Evolutionary conservation across 1,139 yeast species (phyloP).

Genomic region (Hyphopichia khmerensis): DNA sequence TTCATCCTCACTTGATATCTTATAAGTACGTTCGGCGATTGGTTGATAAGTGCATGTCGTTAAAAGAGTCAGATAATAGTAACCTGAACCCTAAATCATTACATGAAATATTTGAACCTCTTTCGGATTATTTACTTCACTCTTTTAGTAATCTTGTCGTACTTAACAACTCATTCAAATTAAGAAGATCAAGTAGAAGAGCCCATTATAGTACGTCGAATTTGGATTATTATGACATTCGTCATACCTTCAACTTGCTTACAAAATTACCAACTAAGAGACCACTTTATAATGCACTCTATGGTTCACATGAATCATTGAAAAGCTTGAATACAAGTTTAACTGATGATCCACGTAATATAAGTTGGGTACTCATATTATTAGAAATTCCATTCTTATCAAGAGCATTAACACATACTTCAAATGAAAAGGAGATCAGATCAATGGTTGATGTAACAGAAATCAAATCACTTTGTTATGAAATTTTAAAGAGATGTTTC

Average conservation of each 20-base stretch:
- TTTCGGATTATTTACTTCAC: conserved; percentile 41
- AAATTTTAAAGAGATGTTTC: conserved; percentile 61
- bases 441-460: conserved; percentile 49
- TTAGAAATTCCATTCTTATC: conserved; percentile 61
- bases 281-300: conserved; percentile 54
- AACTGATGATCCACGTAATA: conserved; percentile 33
- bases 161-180: conserved; percentile 51
- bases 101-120: conserved; percentile 50
- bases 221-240: conserved; percentile 46
- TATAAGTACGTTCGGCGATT: conserved; percentile 24
- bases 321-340: conserved; percentile 39
- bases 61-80: conserved; percentile 6
- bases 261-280: conserved; percentile 54
- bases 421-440: conserved; percentile 3
- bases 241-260: conserved; percentile 40
- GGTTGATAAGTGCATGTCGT: conserved; percentile 27
- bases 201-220: conserved; percentile 42
- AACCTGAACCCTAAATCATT: conserved; percentile 9
- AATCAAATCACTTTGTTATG: conserved; percentile 56
- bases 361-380: conserved; percentile 59
- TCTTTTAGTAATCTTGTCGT: conserved; percentile 41
- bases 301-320: conserved; percentile 48
- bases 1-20: conserved; percentile 22
- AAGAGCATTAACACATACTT: conserved; percentile 36
- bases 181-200: conserved; percentile 19